These are phyloP conservation scores for Persicaria tinctoria DNA, from an alignment of 148 eudicot species.

Conservation along the genomic window DNA sequence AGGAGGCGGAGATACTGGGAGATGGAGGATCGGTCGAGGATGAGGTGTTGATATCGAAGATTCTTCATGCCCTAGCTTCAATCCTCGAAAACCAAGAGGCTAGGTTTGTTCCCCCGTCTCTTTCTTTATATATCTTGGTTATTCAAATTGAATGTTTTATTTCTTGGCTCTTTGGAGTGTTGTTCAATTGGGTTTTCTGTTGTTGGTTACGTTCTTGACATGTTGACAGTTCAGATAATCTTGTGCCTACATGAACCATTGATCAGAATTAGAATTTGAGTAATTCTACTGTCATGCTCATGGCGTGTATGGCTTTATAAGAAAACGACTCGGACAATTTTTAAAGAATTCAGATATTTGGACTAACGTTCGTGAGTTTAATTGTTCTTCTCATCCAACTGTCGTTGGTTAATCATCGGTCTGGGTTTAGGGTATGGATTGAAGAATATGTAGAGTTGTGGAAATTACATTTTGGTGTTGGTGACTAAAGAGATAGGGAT, in stretches of 20 bases:
- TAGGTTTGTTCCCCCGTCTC: conserved; percentile 36
- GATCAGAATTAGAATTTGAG: neutral
- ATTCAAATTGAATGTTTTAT: neutral
- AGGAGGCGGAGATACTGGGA: conserved; percentile 14
- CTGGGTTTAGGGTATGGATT: neutral
- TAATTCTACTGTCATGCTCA: neutral
- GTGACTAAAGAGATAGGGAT: neutral
- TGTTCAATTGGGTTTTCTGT: neutral
- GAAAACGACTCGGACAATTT: neutral
- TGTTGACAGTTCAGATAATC: neutral
- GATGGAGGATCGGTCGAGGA: conserved; percentile 25
- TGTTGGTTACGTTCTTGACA: neutral
- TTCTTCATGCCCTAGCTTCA: conserved; percentile 75
- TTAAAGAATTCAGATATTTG: neutral
- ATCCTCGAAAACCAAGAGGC: conserved; percentile 78
- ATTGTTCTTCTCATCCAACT: neutral
- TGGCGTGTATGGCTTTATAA: neutral
- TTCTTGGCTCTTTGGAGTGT: neutral
- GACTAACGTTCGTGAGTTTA: neutral
- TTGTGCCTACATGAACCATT: neutral
- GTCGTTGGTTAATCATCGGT: neutral
- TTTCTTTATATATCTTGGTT: neutral
- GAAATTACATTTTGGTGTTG: neutral
- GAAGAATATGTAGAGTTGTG: neutral
- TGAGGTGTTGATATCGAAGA: conserved; percentile 42